phyloP scores from a whole-genome alignment of 306 rosid species.

The Gleditsia sinensis region DNA sequence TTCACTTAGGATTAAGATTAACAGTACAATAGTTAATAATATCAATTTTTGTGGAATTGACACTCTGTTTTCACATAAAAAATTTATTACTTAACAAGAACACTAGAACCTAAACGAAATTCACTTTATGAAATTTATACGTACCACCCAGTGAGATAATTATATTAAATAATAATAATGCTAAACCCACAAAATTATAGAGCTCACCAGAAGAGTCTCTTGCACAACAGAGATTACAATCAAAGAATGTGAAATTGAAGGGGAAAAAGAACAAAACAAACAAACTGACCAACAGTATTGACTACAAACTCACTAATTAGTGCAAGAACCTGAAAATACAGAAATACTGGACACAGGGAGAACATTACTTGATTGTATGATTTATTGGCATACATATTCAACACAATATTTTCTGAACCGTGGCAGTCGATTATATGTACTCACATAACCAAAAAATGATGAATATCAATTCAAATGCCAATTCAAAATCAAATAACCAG shows the following conservation, averaged over 20 bases:
- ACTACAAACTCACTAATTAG: background rate
- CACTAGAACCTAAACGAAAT: too few relatives aligned
- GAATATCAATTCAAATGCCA: background rate
- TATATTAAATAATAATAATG: background rate
- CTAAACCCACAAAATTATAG: background rate
- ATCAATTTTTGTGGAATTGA: too few relatives aligned
- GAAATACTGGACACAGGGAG: background rate
- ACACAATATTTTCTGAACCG: background rate
- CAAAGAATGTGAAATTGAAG: background rate
- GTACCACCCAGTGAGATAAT: background rate
- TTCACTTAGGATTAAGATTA: too few relatives aligned
- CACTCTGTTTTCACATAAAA: too few relatives aligned
- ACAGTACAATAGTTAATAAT: too few relatives aligned
- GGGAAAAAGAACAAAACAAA: too few relatives aligned
- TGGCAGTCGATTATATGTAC: background rate
- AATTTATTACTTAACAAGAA: too few relatives aligned
- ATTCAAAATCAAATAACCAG: background rate
- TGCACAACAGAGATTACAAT: background rate
- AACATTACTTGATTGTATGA: background rate
- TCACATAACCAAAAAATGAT: background rate
- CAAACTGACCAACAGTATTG: background rate
- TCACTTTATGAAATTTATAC: too few relatives aligned
- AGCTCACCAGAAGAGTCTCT: background rate
- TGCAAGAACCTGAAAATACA: conserved; percentile 2
- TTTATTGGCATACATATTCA: background rate